Conservation (phyloP, 1,284 basidiomycete genomes). For the Puccinia polysora region DNA sequence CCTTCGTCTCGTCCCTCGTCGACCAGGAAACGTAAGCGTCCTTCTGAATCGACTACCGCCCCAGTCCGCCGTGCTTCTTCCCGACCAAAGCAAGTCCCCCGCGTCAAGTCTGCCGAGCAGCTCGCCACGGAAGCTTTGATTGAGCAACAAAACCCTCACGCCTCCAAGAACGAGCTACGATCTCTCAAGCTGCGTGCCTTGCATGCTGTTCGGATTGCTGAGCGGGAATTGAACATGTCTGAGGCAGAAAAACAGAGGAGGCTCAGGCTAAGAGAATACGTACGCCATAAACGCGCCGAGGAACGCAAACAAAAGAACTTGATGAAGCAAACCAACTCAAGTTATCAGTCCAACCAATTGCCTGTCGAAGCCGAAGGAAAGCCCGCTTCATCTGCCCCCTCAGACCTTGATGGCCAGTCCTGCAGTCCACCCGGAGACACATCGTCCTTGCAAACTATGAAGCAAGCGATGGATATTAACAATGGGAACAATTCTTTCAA, state of each 20-base stretch:
- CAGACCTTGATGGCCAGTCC: too few species aligned
- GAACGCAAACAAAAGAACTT: conserved; percentile 11
- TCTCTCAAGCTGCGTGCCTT: conserved; percentile 38
- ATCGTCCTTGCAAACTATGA: not conserved
- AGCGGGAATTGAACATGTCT: conserved; percentile 35
- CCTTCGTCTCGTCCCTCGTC: not conserved
- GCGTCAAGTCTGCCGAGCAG: conserved; percentile 36
- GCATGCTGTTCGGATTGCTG: conserved; percentile 35
- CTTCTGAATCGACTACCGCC: not conserved
- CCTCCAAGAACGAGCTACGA: conserved; percentile 30
- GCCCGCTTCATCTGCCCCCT: too few species aligned
- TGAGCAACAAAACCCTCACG: conserved; percentile 40
- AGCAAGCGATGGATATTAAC: not conserved
- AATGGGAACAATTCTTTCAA: not conserved
- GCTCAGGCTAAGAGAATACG: conserved; percentile 33
- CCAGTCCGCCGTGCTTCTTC: not conserved
- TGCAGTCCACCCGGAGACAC: too few species aligned
- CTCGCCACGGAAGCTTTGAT: conserved; percentile 28
- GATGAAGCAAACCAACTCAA: not conserved
- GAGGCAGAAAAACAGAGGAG: conserved; percentile 31
- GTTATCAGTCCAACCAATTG: not conserved
- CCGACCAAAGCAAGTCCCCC: not conserved
- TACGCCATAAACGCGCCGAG: conserved; percentile 23
- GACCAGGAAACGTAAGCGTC: not conserved
- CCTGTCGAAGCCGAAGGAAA: not conserved